Percentiles rank a stretch among this genome's conserved stretches.
phyloP scores from a whole-genome alignment of 768 basidiomycete species.

The Pleurotus ostreatus region DNA sequence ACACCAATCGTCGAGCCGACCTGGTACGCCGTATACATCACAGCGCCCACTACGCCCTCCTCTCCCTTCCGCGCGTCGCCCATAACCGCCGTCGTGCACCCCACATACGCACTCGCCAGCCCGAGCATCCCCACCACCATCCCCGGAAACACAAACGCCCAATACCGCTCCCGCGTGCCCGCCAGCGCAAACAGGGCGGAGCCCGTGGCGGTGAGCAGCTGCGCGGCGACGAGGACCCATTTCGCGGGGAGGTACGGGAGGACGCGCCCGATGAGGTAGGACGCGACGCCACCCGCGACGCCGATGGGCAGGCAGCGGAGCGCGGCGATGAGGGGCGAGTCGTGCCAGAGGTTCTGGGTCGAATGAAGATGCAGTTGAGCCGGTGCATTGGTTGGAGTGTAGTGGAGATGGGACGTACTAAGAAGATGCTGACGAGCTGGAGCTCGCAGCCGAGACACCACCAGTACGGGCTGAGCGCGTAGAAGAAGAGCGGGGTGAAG shows the following conservation, averaged over 20 bases:
- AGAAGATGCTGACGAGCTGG: constrained; percentile 22
- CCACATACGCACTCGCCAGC: constrained; percentile 30
- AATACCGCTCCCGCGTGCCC: constrained; percentile 33
- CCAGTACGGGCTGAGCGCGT: constrained; percentile 13
- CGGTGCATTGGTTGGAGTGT: neutral
- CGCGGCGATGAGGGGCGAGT: constrained; percentile 28
- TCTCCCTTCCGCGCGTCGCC: constrained; percentile 8
- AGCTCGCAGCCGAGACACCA: constrained; percentile 27
- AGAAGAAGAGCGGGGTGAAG: constrained; percentile 33
- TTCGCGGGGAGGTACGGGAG: neutral
- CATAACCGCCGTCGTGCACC: constrained; percentile 12
- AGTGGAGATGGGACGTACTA: constrained; percentile 3
- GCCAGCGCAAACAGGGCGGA: constrained; percentile 37
- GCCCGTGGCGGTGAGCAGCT: constrained; percentile 27
- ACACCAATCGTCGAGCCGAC: constrained; percentile 9
- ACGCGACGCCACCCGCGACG: neutral
- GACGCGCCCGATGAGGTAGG: constrained; percentile 3
- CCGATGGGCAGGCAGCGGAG: constrained; percentile 21
- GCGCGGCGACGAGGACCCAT: constrained; percentile 32
- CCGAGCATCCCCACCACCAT: constrained; percentile 42
- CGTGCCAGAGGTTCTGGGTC: constrained; percentile 24
- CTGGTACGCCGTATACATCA: constrained; percentile 11
- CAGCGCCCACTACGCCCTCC: constrained; percentile 12
- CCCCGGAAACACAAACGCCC: constrained; percentile 41
- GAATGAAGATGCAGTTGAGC: constrained; percentile 14